Percentiles rank a stretch among this genome's conserved stretches.
Conservation (phyloP, 129 eudicot genomes). For the Pulicaria dysenterica region DNA sequence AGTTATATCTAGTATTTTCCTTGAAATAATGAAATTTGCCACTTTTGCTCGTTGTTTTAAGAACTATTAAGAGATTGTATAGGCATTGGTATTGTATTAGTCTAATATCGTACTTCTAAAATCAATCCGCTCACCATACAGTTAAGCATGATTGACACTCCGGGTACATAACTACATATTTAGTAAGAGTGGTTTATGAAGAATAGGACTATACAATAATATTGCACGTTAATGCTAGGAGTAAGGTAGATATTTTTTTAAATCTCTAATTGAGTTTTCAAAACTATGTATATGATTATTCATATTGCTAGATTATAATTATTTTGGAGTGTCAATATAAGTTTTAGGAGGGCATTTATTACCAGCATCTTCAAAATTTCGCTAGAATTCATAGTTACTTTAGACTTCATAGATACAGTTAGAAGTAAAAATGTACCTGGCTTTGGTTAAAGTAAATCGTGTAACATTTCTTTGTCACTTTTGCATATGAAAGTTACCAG, state of each 20-base stretch:
- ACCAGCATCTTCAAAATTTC: neutral
- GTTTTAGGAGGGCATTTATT: neutral
- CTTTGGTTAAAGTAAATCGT: neutral
- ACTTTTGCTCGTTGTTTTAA: neutral
- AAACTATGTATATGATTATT: neutral
- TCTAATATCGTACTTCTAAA: neutral
- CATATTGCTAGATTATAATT: neutral
- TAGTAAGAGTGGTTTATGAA: constrained; percentile 5
- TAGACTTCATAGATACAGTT: neutral
- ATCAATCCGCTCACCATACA: too few relatives aligned
- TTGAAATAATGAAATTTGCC: constrained; percentile 10
- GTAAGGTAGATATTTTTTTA: neutral
- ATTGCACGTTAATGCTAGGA: neutral
- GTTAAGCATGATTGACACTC: neutral
- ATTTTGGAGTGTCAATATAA: neutral
- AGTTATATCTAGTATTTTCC: neutral
- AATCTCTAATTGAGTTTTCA: neutral
- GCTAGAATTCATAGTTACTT: neutral
- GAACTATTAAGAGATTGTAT: neutral
- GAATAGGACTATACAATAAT: neutral
- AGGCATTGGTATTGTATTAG: neutral
- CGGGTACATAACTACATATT: neutral
- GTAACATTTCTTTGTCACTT: neutral
- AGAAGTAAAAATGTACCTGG: neutral
- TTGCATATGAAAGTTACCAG: neutral